These are phyloP conservation scores for Alloteropsis semialata DNA, from an alignment of 176 grass and related monocot species.

Conservation along the genomic window DNA sequence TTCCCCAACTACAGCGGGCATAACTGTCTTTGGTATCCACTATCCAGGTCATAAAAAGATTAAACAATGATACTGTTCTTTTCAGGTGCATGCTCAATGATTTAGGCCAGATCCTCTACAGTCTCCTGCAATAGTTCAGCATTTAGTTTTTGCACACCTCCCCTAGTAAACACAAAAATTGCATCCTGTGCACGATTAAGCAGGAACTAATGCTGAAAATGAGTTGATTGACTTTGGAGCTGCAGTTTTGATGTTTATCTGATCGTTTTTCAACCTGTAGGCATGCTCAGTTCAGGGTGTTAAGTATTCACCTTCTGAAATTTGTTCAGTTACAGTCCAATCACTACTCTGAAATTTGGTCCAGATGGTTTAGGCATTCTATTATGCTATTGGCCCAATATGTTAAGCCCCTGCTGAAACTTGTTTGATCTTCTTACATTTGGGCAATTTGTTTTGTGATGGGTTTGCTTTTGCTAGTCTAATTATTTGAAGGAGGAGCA, in stretches of 20 bases:
- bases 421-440: background rate
- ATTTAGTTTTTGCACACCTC: background rate
- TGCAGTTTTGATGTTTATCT: background rate
- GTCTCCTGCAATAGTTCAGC: background rate
- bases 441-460: background rate
- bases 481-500: no score
- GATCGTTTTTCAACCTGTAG: background rate
- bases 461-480: background rate
- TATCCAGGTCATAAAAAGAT: background rate
- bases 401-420: background rate
- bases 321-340: background rate
- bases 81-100: background rate
- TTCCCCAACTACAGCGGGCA: background rate
- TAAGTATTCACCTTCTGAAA: background rate
- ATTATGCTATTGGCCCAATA: background rate
- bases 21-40: background rate
- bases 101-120: background rate
- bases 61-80: background rate
- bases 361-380: background rate
- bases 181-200: background rate
- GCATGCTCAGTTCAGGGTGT: background rate
- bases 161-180: constrained; percentile 20
- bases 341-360: background rate
- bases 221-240: constrained; percentile 1
- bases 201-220: constrained; percentile 3